Percentiles rank a stretch among this genome's conserved stretches.
These are phyloP conservation scores for Neurospora discreta DNA, from an alignment of 495 filamentous ascomycete species.

Conservation along the genomic window DNA sequence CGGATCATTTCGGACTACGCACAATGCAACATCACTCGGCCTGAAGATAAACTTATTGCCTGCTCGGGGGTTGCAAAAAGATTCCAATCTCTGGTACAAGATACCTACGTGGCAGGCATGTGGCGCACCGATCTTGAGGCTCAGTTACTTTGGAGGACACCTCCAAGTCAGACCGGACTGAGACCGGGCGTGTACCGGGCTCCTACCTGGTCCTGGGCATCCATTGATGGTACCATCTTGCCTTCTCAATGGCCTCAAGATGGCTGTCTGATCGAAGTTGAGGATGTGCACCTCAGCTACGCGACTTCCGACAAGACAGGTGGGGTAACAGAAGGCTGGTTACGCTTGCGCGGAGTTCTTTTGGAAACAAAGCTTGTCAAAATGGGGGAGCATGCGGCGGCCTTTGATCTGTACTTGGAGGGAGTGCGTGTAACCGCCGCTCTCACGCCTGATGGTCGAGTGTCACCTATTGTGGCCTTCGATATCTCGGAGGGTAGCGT, in stretches of 20 bases:
- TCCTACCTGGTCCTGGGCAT: background rate
- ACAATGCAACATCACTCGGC: background rate
- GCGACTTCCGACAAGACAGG: background rate
- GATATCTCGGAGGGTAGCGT: background rate
- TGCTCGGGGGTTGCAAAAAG: background rate
- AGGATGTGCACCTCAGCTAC: background rate
- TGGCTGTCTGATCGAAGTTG: background rate
- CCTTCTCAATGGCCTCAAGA: background rate
- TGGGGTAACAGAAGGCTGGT: background rate
- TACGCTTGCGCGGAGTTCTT: background rate
- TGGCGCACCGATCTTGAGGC: background rate
- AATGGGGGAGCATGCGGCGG: background rate
- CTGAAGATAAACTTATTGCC: background rate
- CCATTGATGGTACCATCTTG: accelerated
- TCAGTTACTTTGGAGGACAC: background rate
- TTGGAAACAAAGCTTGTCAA: background rate
- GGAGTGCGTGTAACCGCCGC: background rate
- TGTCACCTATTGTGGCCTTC: background rate
- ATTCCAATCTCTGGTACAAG: background rate
- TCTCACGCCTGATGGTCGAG: accelerated
- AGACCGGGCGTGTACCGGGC: background rate
- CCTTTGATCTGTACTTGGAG: background rate
- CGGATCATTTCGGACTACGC: background rate
- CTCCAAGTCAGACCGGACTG: background rate
- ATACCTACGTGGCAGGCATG: background rate